These are phyloP conservation scores for Beta vulgaris DNA, from an alignment of 148 eudicot species.

Conservation along the genomic window DNA sequence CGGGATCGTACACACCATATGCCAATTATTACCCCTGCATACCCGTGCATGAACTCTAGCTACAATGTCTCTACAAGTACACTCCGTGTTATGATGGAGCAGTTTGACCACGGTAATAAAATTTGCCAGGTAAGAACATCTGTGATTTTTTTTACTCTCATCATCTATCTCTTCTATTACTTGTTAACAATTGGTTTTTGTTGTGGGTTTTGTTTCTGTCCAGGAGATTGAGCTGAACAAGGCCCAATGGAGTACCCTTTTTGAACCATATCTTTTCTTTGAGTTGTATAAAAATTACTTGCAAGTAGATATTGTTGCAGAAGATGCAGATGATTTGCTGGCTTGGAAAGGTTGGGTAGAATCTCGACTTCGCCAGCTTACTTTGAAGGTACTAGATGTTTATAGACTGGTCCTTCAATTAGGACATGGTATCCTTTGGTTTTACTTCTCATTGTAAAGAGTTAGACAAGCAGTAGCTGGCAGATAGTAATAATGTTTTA, in stretches of 20 bases:
- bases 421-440: background rate
- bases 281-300: constrained; percentile 81
- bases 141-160: background rate
- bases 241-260: constrained; percentile 66
- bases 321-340: constrained; percentile 61
- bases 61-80: constrained; percentile 95
- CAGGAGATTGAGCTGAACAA: constrained; percentile 82
- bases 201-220: constrained; percentile 9
- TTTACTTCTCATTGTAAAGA: background rate
- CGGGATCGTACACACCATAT: constrained; percentile 80
- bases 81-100: constrained; percentile 87
- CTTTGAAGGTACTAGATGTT: constrained; percentile 61
- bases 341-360: constrained; percentile 98
- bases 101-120: constrained; percentile 67
- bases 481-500: constrained; percentile 27
- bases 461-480: constrained; percentile 3
- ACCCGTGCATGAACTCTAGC: constrained; percentile 95
- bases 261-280: constrained; percentile 75
- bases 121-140: constrained; percentile 61
- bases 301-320: constrained; percentile 77
- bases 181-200: constrained; percentile 3
- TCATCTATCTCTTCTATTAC: background rate
- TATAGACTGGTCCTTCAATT: background rate
- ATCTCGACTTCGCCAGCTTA: constrained; percentile 83
- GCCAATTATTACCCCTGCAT: constrained; percentile 96